Base-by-base conservation (phyloP, 2,329 filamentous ascomycete genomes). In the Kalaharituber pfeilii region DNA sequence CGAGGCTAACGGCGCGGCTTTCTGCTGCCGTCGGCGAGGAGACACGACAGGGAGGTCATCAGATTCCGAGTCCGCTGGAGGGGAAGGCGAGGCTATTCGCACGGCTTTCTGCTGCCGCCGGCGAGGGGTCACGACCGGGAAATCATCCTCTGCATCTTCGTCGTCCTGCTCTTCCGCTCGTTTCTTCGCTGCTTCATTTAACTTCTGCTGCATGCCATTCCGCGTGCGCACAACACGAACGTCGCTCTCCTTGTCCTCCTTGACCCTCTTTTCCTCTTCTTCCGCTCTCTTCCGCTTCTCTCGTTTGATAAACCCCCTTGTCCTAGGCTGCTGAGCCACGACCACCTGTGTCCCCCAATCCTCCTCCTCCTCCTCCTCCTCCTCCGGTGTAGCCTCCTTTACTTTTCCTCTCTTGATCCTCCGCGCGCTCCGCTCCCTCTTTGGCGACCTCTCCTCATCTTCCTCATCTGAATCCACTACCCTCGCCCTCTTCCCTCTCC, bases 221-320 rank as follows among this genome's bases (percentile, higher is more conserved):
- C 13, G 15, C 20, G 33, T 13, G 33, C 13, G 20, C 5, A 15
- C 4, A 39, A 3, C 7, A 15, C 7, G 33, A 13, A n/a, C 33
- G 15, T 39, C 33, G 5, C 33, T 39, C 20, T 39, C 33, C 15
- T 5, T 39, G 15, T 13, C 33, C 20, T 39, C 33, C 13, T 15
- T 15, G 33, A 15, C 33, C 20, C 8, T 39, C 33, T 15, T 39
- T 15, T 39, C 33, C 33, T 39, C 33, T 9, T 39, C 20, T 39
- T 39, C 33, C 52, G 44, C 53, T 53, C 49, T 49, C 24, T 33
- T 44, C 49, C 54, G 53, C 53, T 53, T 39, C 53, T 56, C 57
- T 49, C 33, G 33, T 9, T 39, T 39, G 4, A 18, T n/a, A 5
- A 15, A 18, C 33, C 33, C 8, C 20, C n/a, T 36, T 1, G 30